phyloP scores from a whole-genome alignment of 306 rosid genomes.

The Inga leiocalycina region DNA sequence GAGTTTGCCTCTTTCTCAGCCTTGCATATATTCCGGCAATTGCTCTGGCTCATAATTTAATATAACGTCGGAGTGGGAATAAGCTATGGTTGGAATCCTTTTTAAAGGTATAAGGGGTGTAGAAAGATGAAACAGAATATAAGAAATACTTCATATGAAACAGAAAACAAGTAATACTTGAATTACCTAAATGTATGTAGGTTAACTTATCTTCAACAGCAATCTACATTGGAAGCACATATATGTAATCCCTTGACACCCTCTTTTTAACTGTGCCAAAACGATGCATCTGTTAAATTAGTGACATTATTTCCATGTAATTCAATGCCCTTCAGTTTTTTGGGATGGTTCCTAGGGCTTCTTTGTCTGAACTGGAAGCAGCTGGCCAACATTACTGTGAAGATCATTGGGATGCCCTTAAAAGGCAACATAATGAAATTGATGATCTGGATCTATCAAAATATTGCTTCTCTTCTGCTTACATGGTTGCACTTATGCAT shows the following conservation, averaged over 20 bases:
- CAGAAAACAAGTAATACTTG: neutral
- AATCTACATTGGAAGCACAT: neutral
- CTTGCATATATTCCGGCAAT: neutral
- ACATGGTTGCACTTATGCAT: constrained; percentile 50
- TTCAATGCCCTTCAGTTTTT: constrained; percentile 43
- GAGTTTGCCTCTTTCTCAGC: neutral
- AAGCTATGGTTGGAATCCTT: neutral
- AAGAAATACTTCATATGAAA: too few relatives aligned
- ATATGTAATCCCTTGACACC: neutral
- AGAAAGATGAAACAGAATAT: neutral
- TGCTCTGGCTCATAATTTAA: neutral
- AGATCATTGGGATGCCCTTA: constrained; percentile 53
- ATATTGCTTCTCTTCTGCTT: constrained; percentile 63
- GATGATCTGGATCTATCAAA: constrained; percentile 48
- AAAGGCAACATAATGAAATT: constrained; percentile 36
- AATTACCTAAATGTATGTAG: neutral
- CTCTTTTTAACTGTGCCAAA: neutral
- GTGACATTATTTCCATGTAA: constrained; percentile 14
- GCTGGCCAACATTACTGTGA: constrained; percentile 54
- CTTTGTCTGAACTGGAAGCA: constrained; percentile 49
- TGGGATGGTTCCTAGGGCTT: constrained; percentile 48
- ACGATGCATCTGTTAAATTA: neutral
- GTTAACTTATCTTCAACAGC: neutral
- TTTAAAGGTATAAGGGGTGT: neutral
- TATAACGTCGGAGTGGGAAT: neutral